phyloP scores from a whole-genome alignment of 1,139 yeast species.

The Kazachstania sp. region DNA sequence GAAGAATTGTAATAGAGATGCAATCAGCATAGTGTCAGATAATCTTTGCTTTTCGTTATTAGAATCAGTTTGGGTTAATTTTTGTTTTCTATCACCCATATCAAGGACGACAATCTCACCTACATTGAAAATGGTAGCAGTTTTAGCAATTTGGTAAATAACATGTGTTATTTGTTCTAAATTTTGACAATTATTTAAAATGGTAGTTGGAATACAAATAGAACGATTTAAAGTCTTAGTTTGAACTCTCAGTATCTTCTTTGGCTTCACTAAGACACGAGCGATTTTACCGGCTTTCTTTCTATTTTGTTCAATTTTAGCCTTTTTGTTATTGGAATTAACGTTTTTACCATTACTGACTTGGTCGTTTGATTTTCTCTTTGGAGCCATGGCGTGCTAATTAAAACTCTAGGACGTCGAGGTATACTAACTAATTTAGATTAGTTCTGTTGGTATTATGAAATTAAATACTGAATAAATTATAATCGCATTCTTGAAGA shows the following conservation, averaged over 20 bases:
- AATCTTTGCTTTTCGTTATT: slow-evolving; percentile 14
- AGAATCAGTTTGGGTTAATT: slow-evolving; percentile 5
- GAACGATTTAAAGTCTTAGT: slow-evolving; percentile 34
- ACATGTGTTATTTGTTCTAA: slow-evolving; percentile 65
- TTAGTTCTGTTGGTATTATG: too few species aligned
- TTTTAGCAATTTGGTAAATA: slow-evolving; percentile 71
- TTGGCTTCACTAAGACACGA: slow-evolving; percentile 11
- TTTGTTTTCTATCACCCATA: slow-evolving; percentile 6
- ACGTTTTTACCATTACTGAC: too few species aligned
- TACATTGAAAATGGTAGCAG: slow-evolving; percentile 59
- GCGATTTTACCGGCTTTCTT: slow-evolving; percentile 1
- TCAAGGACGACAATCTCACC: slow-evolving; percentile 60
- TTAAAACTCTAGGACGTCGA: too few species aligned
- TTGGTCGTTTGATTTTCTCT: neutral
- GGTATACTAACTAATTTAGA: too few species aligned
- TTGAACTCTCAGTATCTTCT: slow-evolving; percentile 19
- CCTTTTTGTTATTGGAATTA: too few species aligned
- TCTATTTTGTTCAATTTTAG: neutral
- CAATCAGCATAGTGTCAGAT: slow-evolving; percentile 46
- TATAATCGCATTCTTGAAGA: too few species aligned
- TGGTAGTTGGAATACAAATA: slow-evolving; percentile 58
- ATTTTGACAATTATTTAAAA: slow-evolving; percentile 51
- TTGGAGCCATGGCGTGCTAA: neutral
- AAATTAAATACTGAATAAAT: too few species aligned
- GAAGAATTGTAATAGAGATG: slow-evolving; percentile 68